Evolutionary conservation across 1,284 basidiomycete genomes (phyloP).

Genomic region (Sanguinoderma infundibulare): DNA sequence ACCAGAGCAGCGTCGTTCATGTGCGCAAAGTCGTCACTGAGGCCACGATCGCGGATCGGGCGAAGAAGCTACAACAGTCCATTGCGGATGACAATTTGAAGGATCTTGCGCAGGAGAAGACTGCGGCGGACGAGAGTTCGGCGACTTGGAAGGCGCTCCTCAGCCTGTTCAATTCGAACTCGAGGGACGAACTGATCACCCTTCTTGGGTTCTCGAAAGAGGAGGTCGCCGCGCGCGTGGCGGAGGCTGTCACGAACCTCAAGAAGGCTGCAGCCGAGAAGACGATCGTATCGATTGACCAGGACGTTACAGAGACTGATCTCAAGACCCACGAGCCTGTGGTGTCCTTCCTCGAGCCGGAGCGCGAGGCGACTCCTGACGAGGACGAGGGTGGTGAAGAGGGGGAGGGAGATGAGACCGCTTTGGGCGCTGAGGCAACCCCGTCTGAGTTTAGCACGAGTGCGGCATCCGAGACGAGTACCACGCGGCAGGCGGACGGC

Average conservation of each 20-base stretch:
- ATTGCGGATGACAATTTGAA: slow-evolving; percentile 65
- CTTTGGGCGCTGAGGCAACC: slow-evolving; percentile 51
- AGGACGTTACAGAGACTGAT: slow-evolving; percentile 47
- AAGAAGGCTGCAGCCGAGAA: slow-evolving; percentile 48
- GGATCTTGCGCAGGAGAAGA: slow-evolving; percentile 69
- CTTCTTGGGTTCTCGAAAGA: slow-evolving; percentile 93
- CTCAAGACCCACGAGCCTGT: slow-evolving; percentile 65
- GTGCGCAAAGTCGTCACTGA: slow-evolving; percentile 83
- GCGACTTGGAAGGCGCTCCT: slow-evolving; percentile 89
- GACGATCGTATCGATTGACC: slow-evolving; percentile 27
- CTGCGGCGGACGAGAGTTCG: slow-evolving; percentile 44
- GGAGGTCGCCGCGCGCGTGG: slow-evolving; percentile 81
- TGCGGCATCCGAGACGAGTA: slow-evolving; percentile 66
- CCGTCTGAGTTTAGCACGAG: slow-evolving; percentile 79
- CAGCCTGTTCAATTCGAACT: slow-evolving; percentile 89
- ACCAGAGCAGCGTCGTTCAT: slow-evolving; percentile 81
- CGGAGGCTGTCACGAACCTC: slow-evolving; percentile 81
- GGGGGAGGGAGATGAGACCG: slow-evolving; percentile 44
- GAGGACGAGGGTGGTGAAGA: slow-evolving; percentile 34
- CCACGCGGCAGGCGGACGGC: slow-evolving; percentile 64
- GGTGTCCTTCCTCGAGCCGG: slow-evolving; percentile 79
- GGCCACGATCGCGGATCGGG: slow-evolving; percentile 77
- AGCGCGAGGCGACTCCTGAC: slow-evolving; percentile 44
- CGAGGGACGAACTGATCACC: slow-evolving; percentile 88
- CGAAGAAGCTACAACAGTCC: slow-evolving; percentile 72